These are phyloP conservation scores for Irpex sp. DNA, from an alignment of 1,284 basidiomycete genomes.

Conservation along the genomic window DNA sequence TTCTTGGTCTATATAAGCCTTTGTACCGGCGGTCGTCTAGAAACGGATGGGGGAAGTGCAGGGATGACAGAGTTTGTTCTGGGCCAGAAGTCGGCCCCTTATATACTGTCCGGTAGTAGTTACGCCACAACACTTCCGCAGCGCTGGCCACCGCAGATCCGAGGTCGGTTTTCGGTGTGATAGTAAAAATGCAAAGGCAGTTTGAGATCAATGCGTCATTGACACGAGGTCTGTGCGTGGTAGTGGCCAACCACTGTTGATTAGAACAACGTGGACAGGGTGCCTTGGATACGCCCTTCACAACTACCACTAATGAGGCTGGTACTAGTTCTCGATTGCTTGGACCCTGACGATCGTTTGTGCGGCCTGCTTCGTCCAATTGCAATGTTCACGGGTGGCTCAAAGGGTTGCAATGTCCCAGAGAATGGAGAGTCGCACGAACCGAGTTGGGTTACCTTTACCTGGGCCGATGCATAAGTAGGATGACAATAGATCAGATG, in stretches of 20 bases:
- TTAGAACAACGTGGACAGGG: background rate
- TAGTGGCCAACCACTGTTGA: background rate
- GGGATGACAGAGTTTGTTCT: background rate
- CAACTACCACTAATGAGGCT: too few species aligned
- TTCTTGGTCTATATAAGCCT: background rate
- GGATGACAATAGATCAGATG: background rate
- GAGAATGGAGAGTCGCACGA: too few species aligned
- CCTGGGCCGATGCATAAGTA: background rate
- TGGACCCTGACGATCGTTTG: too few species aligned
- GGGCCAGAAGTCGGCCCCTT: background rate
- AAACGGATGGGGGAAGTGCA: background rate
- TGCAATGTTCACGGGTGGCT: too few species aligned
- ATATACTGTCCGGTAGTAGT: background rate
- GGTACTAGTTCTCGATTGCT: too few species aligned
- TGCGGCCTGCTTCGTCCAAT: too few species aligned
- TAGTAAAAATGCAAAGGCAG: background rate
- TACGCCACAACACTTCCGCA: background rate
- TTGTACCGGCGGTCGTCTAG: background rate
- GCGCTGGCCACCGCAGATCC: background rate
- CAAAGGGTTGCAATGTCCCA: too few species aligned
- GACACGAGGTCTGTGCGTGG: background rate
- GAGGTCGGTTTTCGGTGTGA: background rate
- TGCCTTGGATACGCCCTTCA: too few species aligned
- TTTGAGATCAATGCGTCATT: slow-evolving; percentile 1
- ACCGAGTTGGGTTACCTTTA: too few species aligned